Conservation (phyloP, 2,329 filamentous ascomycete species). For the Phaeosphaeria sp. region DNA sequence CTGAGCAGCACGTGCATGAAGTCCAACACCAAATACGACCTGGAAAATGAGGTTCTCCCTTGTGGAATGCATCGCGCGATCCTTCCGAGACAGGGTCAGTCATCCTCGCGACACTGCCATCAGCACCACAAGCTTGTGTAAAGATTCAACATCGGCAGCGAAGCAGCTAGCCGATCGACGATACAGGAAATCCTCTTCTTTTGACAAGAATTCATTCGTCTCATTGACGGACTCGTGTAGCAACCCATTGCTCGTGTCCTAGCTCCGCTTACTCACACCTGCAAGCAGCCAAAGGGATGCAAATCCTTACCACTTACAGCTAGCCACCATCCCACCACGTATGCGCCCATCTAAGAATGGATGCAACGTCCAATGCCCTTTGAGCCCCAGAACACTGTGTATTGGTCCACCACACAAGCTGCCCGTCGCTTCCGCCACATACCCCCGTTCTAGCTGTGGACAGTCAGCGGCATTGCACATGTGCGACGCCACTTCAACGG, state of each 20-base stretch:
- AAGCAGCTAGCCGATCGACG: neutral
- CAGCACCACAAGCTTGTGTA: neutral
- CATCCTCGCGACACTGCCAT: neutral
- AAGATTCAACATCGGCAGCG: neutral
- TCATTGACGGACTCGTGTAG: neutral
- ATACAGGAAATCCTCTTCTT: neutral
- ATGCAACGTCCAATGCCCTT: neutral
- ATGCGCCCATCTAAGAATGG: neutral
- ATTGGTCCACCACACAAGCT: neutral
- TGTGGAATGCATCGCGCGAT: neutral
- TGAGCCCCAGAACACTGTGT: neutral
- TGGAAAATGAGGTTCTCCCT: neutral
- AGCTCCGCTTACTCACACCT: neutral
- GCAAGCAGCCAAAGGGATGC: neutral
- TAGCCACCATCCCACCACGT: neutral
- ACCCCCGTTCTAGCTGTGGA: neutral
- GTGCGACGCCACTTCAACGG: conserved; percentile 1
- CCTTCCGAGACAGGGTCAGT: neutral
- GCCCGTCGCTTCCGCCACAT: neutral
- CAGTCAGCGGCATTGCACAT: neutral
- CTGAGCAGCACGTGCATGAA: neutral
- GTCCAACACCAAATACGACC: neutral
- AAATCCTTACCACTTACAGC: neutral
- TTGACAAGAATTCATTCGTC: neutral
- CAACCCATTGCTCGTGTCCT: conserved; percentile 1